Conservation (phyloP, 208 protist genomes). For the Trypanosoma vivax region DNA sequence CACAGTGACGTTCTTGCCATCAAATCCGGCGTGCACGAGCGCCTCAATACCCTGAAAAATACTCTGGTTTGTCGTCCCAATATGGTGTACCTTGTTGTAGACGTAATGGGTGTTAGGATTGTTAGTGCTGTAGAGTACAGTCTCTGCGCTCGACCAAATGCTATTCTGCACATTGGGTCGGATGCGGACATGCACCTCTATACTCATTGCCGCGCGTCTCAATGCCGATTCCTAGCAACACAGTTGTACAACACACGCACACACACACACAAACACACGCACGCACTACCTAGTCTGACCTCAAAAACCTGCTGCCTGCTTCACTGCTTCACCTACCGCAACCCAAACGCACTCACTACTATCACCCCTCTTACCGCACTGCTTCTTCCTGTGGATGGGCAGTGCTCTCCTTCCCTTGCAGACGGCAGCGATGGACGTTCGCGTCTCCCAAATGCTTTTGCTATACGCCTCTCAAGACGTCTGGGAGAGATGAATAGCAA, state of each 20-base stretch:
- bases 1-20: slow-evolving; percentile 87
- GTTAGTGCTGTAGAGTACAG: slow-evolving; percentile 73
- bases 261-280: background rate
- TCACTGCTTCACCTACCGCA: background rate
- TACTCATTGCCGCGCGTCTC: slow-evolving; percentile 72
- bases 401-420: too few species aligned
- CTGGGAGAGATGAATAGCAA: too few species aligned
- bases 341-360: too few species aligned
- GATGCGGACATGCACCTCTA: slow-evolving; percentile 85
- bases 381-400: too few species aligned
- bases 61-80: slow-evolving; percentile 58
- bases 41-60: slow-evolving; percentile 79
- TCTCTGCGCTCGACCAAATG: slow-evolving; percentile 79
- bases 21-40: slow-evolving; percentile 58
- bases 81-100: slow-evolving; percentile 84
- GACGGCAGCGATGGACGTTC: too few species aligned
- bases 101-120: slow-evolving; percentile 75
- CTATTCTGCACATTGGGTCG: slow-evolving; percentile 47
- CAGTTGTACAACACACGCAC: background rate
- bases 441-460: too few species aligned
- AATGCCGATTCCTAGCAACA: background rate
- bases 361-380: too few species aligned
- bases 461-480: too few species aligned
- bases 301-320: background rate
- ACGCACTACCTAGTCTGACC: background rate